phyloP scores from a whole-genome alignment of 768 basidiomycete genomes.

The Clathrus columnatus region DNA sequence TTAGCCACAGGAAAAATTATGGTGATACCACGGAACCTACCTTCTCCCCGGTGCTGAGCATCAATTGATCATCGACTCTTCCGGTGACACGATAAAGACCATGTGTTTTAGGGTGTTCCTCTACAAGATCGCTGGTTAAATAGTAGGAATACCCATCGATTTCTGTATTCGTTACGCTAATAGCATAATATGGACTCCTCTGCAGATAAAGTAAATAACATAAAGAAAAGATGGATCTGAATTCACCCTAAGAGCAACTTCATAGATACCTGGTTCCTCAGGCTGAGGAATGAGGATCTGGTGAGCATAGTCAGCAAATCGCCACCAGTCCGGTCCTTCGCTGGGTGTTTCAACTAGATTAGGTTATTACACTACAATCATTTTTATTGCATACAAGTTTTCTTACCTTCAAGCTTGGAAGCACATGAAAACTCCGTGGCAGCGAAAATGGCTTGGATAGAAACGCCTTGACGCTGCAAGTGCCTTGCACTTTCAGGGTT shows the following conservation, averaged over 20 bases:
- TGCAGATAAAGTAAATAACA: too few relatives aligned
- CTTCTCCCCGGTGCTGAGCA: conserved; percentile 37
- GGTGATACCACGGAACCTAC: conserved; percentile 12
- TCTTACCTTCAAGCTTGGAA: neutral
- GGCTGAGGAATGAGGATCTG: conserved; percentile 25
- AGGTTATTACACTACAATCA: neutral
- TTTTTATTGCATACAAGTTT: neutral
- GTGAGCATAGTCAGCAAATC: conserved; percentile 16
- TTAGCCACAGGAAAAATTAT: neutral
- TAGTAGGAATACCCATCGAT: neutral
- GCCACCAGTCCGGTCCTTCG: conserved; percentile 31
- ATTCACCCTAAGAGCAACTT: conserved; percentile 31
- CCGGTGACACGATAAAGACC: conserved; percentile 30
- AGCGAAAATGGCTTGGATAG: conserved; percentile 6
- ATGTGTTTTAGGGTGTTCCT: conserved; percentile 22
- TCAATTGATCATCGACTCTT: conserved; percentile 33
- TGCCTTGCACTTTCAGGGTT: conserved; percentile 2
- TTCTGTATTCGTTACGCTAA: conserved; percentile 7
- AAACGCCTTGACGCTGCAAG: conserved; percentile 11
- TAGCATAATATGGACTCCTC: neutral
- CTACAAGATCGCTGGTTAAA: conserved; percentile 25
- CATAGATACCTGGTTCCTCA: conserved; percentile 24
- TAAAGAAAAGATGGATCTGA: too few relatives aligned
- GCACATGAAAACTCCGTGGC: neutral
- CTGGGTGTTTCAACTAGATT: neutral